Conservation (phyloP, 441 rosid genomes). For the Oxalis stricta region DNA sequence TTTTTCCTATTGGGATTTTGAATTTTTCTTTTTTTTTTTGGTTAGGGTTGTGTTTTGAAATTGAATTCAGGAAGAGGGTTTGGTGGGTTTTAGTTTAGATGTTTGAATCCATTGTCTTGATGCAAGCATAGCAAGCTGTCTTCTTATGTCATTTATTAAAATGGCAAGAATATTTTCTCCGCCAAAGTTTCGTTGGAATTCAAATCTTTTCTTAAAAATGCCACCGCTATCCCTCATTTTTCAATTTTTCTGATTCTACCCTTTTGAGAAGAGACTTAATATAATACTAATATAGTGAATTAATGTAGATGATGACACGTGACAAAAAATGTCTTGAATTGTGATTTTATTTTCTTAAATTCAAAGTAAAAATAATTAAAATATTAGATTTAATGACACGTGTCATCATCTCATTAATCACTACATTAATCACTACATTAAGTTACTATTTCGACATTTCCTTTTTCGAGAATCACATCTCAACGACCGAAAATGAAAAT, state of each 20-base stretch:
- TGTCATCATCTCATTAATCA: too few relatives aligned
- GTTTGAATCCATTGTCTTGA: constrained; percentile 1
- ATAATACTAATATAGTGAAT: too few relatives aligned
- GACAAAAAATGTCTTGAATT: too few relatives aligned
- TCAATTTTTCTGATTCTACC: constrained; percentile 1
- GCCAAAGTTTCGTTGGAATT: constrained; percentile 19
- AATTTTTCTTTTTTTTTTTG: not conserved
- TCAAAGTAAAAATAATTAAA: too few relatives aligned
- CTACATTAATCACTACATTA: too few relatives aligned
- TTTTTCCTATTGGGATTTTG: not conserved
- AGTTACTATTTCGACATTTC: too few relatives aligned
- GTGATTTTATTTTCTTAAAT: too few relatives aligned
- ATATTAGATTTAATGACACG: too few relatives aligned
- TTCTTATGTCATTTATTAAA: not conserved
- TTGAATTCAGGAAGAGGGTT: not conserved
- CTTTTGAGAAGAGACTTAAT: too few relatives aligned
- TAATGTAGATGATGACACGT: too few relatives aligned
- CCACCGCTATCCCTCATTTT: constrained; percentile 41
- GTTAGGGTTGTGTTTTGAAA: not conserved
- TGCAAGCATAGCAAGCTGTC: not conserved
- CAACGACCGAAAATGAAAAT: too few relatives aligned
- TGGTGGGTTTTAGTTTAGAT: not conserved
- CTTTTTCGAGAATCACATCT: too few relatives aligned
- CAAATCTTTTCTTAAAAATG: constrained; percentile 34
- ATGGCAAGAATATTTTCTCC: not conserved